phyloP scores from a whole-genome alignment of 106 monocot genomes.

The Alisma plantagoaquatica region DNA sequence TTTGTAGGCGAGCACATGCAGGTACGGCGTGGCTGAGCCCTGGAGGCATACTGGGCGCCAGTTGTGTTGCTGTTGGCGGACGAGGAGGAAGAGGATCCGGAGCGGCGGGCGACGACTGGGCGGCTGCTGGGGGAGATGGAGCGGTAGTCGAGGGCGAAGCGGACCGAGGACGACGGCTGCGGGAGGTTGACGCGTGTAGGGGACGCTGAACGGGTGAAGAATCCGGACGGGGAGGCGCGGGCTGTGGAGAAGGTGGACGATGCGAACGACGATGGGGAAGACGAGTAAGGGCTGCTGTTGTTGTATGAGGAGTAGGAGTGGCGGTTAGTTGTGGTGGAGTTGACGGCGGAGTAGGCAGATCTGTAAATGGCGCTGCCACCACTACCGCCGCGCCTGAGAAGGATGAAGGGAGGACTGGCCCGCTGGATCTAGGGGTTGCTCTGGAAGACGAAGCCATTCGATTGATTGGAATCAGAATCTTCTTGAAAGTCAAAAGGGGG shows the following conservation, averaged over 20 bases:
- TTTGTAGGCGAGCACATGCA: constrained; percentile 80
- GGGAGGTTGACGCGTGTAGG: constrained; percentile 6
- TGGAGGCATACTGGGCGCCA: constrained; percentile 1
- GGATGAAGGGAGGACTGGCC: too few species aligned
- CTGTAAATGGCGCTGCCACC: background rate
- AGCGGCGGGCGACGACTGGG: constrained; percentile 7
- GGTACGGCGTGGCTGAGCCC: constrained; percentile 9
- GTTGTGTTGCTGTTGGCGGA: background rate
- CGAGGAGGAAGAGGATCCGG: background rate
- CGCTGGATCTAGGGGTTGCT: too few species aligned
- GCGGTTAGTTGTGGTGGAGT: background rate
- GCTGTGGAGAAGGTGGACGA: constrained; percentile 3
- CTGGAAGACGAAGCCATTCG: too few species aligned
- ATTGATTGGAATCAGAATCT: too few species aligned
- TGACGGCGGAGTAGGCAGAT: background rate
- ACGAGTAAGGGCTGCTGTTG: background rate
- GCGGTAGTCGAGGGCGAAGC: constrained; percentile 30
- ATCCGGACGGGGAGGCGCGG: background rate
- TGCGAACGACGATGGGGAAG: constrained; percentile 1
- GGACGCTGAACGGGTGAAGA: background rate
- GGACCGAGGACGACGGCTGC: constrained; percentile 8
- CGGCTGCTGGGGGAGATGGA: constrained; percentile 22
- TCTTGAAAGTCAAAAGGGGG: too few species aligned
- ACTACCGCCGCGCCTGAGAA: too few species aligned
- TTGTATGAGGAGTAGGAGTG: background rate